These are phyloP conservation scores for Parathielavia hyrcaniae DNA, from an alignment of 495 filamentous ascomycete species.

Conservation along the genomic window DNA sequence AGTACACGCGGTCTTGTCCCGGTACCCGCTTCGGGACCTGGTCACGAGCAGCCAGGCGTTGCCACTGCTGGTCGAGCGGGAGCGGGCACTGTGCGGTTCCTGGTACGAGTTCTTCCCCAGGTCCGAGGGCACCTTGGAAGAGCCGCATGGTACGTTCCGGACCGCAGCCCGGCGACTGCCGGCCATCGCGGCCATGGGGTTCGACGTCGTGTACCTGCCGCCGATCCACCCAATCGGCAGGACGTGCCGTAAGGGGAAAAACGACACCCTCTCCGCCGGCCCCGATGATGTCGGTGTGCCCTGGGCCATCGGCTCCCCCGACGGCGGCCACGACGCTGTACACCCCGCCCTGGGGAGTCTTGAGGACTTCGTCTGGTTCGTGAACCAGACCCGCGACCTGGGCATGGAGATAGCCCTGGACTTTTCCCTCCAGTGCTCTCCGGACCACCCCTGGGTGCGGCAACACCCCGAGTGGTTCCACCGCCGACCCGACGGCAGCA, in stretches of 20 bases:
- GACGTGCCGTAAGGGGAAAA: background rate
- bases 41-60: too few species aligned
- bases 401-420: background rate
- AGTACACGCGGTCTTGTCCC: too few species aligned
- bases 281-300: background rate
- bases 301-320: background rate
- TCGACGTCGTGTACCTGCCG: background rate
- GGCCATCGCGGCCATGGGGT: background rate
- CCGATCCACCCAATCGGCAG: background rate
- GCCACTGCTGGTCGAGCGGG: too few species aligned
- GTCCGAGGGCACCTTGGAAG: too few species aligned
- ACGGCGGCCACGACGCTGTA: background rate
- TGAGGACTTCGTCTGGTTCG: background rate
- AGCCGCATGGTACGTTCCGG: too few species aligned
- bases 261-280: background rate
- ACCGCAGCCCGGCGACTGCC: too few species aligned
- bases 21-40: too few species aligned
- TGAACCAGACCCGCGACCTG: background rate
- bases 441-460: background rate
- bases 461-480: background rate
- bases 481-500: background rate
- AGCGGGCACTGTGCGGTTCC: too few species aligned
- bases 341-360: background rate
- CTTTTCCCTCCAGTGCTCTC: background rate
- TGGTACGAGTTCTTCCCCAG: too few species aligned